phyloP scores from a whole-genome alignment of 1,284 basidiomycete genomes.

The Boletus smithii region DNA sequence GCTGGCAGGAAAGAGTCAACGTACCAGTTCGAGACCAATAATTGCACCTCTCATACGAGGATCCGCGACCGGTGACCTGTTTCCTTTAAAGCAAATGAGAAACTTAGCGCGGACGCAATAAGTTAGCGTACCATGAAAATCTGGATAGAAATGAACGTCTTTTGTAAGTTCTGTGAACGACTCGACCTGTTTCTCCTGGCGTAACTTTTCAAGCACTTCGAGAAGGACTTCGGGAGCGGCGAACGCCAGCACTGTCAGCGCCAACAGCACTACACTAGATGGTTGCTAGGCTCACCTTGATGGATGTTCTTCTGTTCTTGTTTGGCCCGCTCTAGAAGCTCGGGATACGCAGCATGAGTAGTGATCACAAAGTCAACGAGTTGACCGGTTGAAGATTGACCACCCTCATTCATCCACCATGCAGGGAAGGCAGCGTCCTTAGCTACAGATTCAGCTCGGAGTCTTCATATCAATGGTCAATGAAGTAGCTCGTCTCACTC shows the following conservation, averaged over 20 bases:
- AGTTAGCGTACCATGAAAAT: slow-evolving; percentile 66
- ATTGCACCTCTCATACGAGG: slow-evolving; percentile 90
- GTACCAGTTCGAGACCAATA: slow-evolving; percentile 76
- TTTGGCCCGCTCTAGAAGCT: slow-evolving; percentile 59
- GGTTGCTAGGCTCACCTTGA: slow-evolving; percentile 38
- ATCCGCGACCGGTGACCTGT: slow-evolving; percentile 95
- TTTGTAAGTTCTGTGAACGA: slow-evolving; percentile 83
- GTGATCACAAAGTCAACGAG: slow-evolving; percentile 94
- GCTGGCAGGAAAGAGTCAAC: slow-evolving; percentile 15
- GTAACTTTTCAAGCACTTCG: slow-evolving; percentile 69
- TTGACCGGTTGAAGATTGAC: slow-evolving; percentile 98
- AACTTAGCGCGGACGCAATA: not conserved
- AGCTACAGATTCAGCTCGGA: not conserved
- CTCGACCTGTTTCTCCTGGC: slow-evolving; percentile 51
- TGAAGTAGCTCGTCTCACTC: slow-evolving; percentile 41
- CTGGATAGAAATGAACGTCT: slow-evolving; percentile 92
- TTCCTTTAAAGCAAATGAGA: slow-evolving; percentile 51
- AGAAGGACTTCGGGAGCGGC: slow-evolving; percentile 58
- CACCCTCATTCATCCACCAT: slow-evolving; percentile 99
- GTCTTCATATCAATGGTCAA: not conserved
- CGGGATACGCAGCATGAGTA: slow-evolving; percentile 82
- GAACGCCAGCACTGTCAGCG: not conserved
- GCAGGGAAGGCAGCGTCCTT: slow-evolving; percentile 86
- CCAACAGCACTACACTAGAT: too few species aligned
- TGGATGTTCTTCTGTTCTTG: slow-evolving; percentile 57